Evolutionary conservation across 179 eudicot species (phyloP).

Genomic region (Heliamphora pulchella): DNA sequence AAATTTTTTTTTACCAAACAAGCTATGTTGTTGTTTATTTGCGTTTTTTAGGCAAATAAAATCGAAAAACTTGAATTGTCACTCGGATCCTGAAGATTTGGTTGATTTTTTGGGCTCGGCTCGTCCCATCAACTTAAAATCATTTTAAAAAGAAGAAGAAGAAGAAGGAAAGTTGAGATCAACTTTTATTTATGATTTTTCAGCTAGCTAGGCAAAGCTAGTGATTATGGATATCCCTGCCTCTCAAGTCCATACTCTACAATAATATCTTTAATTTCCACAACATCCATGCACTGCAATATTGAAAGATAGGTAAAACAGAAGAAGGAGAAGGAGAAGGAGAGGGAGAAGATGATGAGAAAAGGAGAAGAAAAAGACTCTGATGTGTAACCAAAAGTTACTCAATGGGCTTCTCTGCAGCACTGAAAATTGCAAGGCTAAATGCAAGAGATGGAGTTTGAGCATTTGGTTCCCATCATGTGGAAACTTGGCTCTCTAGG

Average conservation of each 20-base stretch:
- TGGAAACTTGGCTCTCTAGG: conserved; percentile 46
- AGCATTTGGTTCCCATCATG: conserved; percentile 25
- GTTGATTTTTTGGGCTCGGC: too few relatives aligned
- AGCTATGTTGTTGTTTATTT: too few relatives aligned
- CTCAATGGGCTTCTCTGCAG: conserved; percentile 28
- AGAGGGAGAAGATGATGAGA: neutral
- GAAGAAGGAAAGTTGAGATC: too few relatives aligned
- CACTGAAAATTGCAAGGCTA: conserved; percentile 18
- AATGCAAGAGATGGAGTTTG: conserved; percentile 27
- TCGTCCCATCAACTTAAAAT: too few relatives aligned
- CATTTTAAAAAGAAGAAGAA: too few relatives aligned
- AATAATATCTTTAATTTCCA: neutral
- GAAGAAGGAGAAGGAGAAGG: too few relatives aligned
- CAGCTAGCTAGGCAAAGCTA: neutral
- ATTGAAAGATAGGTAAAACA: neutral
- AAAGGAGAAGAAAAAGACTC: neutral
- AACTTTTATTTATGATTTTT: too few relatives aligned
- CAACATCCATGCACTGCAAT: neutral
- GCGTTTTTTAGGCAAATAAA: too few relatives aligned
- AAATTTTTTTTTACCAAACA: too few relatives aligned
- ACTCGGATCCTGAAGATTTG: too few relatives aligned
- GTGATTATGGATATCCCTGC: too few relatives aligned
- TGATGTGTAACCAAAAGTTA: neutral
- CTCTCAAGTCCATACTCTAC: neutral
- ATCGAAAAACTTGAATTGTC: too few relatives aligned